Percentiles rank a stretch among this genome's conserved stretches.
Conservation (phyloP, 495 filamentous ascomycete species). For the Penicillium ucsense region DNA sequence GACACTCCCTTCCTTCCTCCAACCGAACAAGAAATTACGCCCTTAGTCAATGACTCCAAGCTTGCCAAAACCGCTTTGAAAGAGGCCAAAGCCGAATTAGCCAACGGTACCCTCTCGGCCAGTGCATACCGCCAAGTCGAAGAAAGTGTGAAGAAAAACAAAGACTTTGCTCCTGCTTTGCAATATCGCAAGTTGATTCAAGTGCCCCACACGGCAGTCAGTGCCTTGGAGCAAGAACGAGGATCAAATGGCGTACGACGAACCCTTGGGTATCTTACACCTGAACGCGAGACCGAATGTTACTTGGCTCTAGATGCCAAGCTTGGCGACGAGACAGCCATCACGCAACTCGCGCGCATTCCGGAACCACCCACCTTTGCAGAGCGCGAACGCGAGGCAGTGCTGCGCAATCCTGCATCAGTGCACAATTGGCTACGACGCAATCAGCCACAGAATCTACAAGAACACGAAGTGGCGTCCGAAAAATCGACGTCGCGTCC, state of each 20-base stretch:
- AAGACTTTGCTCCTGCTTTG: conserved; percentile 27
- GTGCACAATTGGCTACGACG: conserved; percentile 86
- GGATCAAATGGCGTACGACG: conserved; percentile 14
- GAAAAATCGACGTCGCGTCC: conserved; percentile 47
- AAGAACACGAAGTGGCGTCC: conserved; percentile 60
- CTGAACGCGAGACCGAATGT: conserved; percentile 74
- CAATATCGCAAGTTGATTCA: conserved; percentile 25
- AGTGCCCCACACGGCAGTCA: conserved; percentile 20
- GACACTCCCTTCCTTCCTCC: conserved; percentile 29
- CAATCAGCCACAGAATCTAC: conserved; percentile 71
- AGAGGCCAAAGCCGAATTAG: conserved; percentile 35
- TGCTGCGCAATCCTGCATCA: conserved; percentile 67
- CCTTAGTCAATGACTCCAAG: conserved; percentile 28
- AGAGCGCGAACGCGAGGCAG: conserved; percentile 49
- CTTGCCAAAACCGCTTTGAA: conserved; percentile 31
- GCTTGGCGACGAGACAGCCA: conserved; percentile 42
- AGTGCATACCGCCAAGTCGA: conserved; percentile 32
- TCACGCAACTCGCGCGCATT: conserved; percentile 22
- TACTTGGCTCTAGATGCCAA: conserved; percentile 59
- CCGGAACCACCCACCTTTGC: conserved; percentile 31
- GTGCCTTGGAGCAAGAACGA: conserved; percentile 7
- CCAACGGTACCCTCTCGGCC: conserved; percentile 29
- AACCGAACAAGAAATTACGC: conserved; percentile 28
- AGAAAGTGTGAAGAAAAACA: conserved; percentile 28
- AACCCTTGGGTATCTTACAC: conserved; percentile 51